Evolutionary conservation across 345 rosid genomes (phyloP).

Genomic region (Garcia nutans): DNA sequence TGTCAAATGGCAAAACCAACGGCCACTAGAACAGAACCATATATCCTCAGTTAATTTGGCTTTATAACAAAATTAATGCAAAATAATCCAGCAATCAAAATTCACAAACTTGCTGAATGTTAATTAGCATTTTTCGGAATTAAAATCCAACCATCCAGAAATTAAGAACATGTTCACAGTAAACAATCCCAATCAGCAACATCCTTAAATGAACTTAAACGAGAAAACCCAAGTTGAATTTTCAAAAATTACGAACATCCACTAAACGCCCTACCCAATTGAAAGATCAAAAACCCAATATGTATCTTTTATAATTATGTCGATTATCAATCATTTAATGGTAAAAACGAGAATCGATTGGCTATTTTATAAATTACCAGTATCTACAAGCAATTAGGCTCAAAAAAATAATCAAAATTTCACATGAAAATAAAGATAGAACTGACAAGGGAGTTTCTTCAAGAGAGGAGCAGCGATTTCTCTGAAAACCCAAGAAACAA

Average conservation of each 20-base stretch:
- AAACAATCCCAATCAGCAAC: neutral
- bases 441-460: constrained; percentile 70
- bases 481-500: constrained; percentile 88
- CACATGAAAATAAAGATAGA: constrained; percentile 7
- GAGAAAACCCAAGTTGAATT: neutral
- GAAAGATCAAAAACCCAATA: neutral
- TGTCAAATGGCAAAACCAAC: neutral
- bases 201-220: neutral
- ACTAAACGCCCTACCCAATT: too few relatives aligned
- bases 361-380: neutral
- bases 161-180: neutral
- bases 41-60: neutral
- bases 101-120: neutral
- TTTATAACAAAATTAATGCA: neutral
- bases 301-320: neutral
- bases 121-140: neutral
- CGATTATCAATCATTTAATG: neutral
- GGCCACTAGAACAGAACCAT: neutral
- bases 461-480: constrained; percentile 79
- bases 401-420: constrained; percentile 12
- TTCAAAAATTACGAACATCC: neutral
- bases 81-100: constrained; percentile 2
- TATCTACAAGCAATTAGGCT: neutral
- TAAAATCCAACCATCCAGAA: neutral
- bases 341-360: neutral